Conservation (phyloP, 179 eudicot genomes). For the Corrigiola litoralis region DNA sequence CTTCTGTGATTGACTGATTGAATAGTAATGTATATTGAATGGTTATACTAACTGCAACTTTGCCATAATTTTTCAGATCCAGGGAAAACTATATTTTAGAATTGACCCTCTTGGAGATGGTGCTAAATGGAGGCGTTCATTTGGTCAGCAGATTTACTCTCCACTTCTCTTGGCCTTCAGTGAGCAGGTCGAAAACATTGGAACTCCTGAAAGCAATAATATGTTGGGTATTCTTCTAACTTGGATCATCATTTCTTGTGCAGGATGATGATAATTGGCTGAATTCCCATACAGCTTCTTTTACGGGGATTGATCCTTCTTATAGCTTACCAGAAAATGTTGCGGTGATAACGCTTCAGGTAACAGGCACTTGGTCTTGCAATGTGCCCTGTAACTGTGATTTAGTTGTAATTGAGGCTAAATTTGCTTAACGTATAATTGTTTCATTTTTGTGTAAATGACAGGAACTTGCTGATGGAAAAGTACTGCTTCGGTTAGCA, state of each 20-base stretch:
- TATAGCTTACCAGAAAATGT: slow-evolving; percentile 84
- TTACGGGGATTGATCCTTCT: slow-evolving; percentile 61
- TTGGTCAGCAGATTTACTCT: slow-evolving; percentile 89
- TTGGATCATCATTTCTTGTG: slow-evolving; percentile 12
- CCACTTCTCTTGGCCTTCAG: slow-evolving; percentile 88
- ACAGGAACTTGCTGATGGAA: slow-evolving; percentile 78
- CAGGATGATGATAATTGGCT: slow-evolving; percentile 67
- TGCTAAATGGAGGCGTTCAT: slow-evolving; percentile 89
- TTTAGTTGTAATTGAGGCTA: not conserved
- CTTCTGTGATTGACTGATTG: not conserved
- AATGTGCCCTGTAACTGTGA: not conserved
- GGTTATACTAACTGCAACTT: not conserved
- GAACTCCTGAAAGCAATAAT: not conserved
- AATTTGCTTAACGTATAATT: not conserved
- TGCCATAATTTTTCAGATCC: slow-evolving; percentile 41
- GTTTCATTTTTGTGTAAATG: not conserved
- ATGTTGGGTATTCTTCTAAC: not conserved
- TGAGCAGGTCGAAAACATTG: slow-evolving; percentile 53
- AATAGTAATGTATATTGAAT: not conserved
- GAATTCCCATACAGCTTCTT: slow-evolving; percentile 45
- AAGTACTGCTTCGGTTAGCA: slow-evolving; percentile 75
- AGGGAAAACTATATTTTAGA: slow-evolving; percentile 74
- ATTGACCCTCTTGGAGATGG: slow-evolving; percentile 88
- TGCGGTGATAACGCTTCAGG: slow-evolving; percentile 88
- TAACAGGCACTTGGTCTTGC: slow-evolving; percentile 15